Conservation (phyloP, 345 rosid species). For the Passiflora organensis region DNA sequence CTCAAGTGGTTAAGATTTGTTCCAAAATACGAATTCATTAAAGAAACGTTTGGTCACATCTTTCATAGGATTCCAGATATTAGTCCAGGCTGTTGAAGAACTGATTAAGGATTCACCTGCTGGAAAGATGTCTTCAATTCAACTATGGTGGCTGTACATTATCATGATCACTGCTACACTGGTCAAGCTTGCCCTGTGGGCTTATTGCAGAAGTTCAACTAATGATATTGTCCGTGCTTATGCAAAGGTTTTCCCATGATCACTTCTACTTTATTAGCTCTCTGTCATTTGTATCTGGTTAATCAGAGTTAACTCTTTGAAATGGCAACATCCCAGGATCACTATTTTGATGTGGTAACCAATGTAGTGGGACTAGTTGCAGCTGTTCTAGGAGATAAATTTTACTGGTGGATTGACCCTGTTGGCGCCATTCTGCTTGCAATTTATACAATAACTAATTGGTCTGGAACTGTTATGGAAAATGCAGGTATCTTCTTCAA, state of each 20-base stretch:
- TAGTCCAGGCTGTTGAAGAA: slow-evolving; percentile 60
- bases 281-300: not conserved
- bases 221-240: slow-evolving; percentile 82
- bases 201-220: slow-evolving; percentile 70
- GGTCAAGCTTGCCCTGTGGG: slow-evolving; percentile 71
- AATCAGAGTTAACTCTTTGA: no score
- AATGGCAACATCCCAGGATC: no score
- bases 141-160: slow-evolving; percentile 57
- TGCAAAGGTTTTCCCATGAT: slow-evolving; percentile 49
- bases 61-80: slow-evolving; percentile 82
- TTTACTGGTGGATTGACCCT: slow-evolving; percentile 92
- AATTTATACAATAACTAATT: slow-evolving; percentile 69
- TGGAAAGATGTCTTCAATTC: slow-evolving; percentile 36
- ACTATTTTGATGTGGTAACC: slow-evolving; percentile 82
- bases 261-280: not conserved
- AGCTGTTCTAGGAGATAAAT: slow-evolving; percentile 71
- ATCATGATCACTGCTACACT: slow-evolving; percentile 74
- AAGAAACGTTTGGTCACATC: no score
- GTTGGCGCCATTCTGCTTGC: slow-evolving; percentile 78
- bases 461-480: slow-evolving; percentile 90
- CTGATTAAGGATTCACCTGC: slow-evolving; percentile 40
- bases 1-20: no score
- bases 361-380: slow-evolving; percentile 79
- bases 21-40: no score
- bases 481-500: slow-evolving; percentile 50